phyloP scores from a whole-genome alignment of 139 green algal genomes.

The Monoraphidium neglectum region DNA sequence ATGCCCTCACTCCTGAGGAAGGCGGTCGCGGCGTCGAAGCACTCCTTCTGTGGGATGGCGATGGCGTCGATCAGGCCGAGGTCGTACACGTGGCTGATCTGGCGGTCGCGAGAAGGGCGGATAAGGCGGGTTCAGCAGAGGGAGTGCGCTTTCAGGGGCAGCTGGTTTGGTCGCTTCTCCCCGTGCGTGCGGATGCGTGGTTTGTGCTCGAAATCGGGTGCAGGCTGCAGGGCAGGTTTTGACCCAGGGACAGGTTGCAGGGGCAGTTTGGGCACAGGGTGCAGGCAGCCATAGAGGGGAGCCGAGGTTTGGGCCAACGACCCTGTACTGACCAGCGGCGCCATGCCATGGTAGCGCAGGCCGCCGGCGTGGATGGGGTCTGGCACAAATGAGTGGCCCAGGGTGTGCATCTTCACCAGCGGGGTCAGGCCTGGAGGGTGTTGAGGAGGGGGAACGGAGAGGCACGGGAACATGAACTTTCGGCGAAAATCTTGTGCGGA shows the following conservation, averaged over 20 bases:
- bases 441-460: background rate
- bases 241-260: too few relatives aligned
- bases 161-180: too few relatives aligned
- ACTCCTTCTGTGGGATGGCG: constrained; percentile 33
- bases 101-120: background rate
- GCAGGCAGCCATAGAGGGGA: too few relatives aligned
- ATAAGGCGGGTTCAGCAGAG: background rate
- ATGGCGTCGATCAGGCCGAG: constrained; percentile 39
- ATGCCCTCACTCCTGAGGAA: constrained; percentile 33
- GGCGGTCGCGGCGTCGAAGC: constrained; percentile 29
- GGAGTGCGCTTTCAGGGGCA: background rate
- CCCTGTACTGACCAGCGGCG: too few relatives aligned
- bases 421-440: constrained; percentile 26
- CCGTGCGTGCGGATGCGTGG: too few relatives aligned
- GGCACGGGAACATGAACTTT: background rate
- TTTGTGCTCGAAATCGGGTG: too few relatives aligned
- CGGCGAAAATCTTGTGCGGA: too few relatives aligned
- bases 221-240: too few relatives aligned
- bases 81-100: constrained; percentile 32
- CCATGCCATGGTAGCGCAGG: constrained; percentile 35
- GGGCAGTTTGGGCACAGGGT: too few relatives aligned
- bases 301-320: too few relatives aligned
- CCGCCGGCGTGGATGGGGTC: constrained; percentile 42
- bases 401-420: constrained; percentile 47
- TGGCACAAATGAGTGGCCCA: constrained; percentile 30